These are phyloP conservation scores for Fusarium sarcochroum DNA, from an alignment of 2,329 filamentous ascomycete species.

Conservation along the genomic window DNA sequence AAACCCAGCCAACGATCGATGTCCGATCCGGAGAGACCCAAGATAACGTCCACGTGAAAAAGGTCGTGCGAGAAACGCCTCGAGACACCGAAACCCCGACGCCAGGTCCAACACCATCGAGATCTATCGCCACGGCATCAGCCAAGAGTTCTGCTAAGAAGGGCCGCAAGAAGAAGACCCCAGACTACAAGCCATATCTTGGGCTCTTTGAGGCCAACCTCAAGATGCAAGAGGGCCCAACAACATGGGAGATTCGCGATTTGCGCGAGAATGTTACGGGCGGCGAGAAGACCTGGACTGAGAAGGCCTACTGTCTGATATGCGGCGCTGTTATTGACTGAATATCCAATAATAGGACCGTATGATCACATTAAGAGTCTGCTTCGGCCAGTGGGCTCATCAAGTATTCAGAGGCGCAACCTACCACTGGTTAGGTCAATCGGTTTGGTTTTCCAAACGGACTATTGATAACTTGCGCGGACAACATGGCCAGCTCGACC, in stretches of 20 bases:
- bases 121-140: slow-evolving; percentile 39
- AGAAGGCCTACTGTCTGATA: slow-evolving; percentile 64
- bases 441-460: slow-evolving; percentile 6
- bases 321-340: slow-evolving; percentile 64
- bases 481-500: slow-evolving; percentile 6
- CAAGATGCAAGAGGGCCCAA: slow-evolving; percentile 62
- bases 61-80: slow-evolving; percentile 51
- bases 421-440: slow-evolving; percentile 7
- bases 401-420: slow-evolving; percentile 17
- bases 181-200: slow-evolving; percentile 62
- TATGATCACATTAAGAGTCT: slow-evolving; percentile 7
- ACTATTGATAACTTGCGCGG: slow-evolving; percentile 6
- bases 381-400: slow-evolving; percentile 28
- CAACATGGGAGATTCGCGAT: slow-evolving; percentile 66
- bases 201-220: slow-evolving; percentile 67
- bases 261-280: slow-evolving; percentile 62
- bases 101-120: slow-evolving; percentile 49
- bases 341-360: slow-evolving; percentile 16
- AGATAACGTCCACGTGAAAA: slow-evolving; percentile 57
- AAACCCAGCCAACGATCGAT: slow-evolving; percentile 66
- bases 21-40: slow-evolving; percentile 63
- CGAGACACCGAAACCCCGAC: slow-evolving; percentile 52
- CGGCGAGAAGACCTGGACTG: slow-evolving; percentile 67
- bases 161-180: slow-evolving; percentile 57
- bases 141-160: slow-evolving; percentile 52